Evolutionary conservation across 108 stramenopile genomes (phyloP), one percentile per base, ranked within the genome.

Genomic region (Licmophora abbreviata): DNA sequence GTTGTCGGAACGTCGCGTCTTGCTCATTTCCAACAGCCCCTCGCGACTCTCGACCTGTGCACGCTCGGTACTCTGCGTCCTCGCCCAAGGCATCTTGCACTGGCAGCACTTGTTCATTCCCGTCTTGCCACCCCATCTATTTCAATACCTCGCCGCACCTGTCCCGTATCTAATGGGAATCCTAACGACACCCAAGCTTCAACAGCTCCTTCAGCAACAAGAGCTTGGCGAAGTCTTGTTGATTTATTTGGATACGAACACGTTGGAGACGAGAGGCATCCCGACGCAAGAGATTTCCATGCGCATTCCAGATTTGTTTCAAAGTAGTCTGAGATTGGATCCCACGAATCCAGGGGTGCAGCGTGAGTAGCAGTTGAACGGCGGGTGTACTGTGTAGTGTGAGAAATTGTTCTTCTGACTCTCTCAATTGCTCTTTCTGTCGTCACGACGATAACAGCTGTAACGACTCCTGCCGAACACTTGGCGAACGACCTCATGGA

Each of bases 101-200:
- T 92, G 89, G 89, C 76, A 82, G 42, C 89, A 92, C 48, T 52
- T 85, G 15, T 58, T 74, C 49, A 81, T 92, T 32, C 85, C 89
- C 24, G 84, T 92, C 1, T 44, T 92, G 30, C 89, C 89, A n/a
- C 81, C 76, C 0, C 77, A 78, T 34, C 56, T 92, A 54, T 61
- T 80, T 33, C 67, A 71, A 36, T 81, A 77, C 48, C 44, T 90
- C 29, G 61, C 59, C 25, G 73, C 75, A 1, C 71, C 79, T 11
- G 70, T 68, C 10, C 85, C 85, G 0, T 92, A 87, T 48, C 44
- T 92, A 26, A 83, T 92, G 23, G 89, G 89, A 14, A 66, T 92
- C 25, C 54, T 69, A 3, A 54, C 62, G 17, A 31, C 65, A 36
- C 57, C 69, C 14, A n/a, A n/a, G n/a, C n/a, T n/a, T n/a, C n/a